Conservation (phyloP, 2,329 filamentous ascomycete genomes). For the Phyllosticta paracitricarpa region DNA sequence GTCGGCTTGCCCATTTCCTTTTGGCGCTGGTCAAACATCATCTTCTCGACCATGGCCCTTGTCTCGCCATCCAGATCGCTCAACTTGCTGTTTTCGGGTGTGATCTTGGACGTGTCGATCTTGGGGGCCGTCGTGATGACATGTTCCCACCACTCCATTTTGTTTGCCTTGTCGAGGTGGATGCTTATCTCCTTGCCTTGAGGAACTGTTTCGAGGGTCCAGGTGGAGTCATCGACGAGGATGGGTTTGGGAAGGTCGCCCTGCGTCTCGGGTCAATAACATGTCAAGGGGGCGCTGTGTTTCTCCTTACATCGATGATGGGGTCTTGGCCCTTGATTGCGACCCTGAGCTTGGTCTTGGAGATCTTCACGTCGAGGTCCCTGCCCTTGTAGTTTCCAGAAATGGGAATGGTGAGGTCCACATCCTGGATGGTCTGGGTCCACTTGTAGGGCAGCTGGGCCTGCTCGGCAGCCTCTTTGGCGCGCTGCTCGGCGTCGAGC, state of each 20-base stretch:
- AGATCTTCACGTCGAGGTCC: constrained; percentile 75
- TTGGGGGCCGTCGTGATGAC: constrained; percentile 77
- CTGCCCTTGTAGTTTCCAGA: constrained; percentile 74
- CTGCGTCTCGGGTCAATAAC: constrained; percentile 37
- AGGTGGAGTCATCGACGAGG: constrained; percentile 78
- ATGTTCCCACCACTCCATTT: constrained; percentile 98
- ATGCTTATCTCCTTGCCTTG: constrained; percentile 66
- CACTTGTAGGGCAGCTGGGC: constrained; percentile 91
- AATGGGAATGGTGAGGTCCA: constrained; percentile 70
- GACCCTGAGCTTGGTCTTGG: constrained; percentile 66
- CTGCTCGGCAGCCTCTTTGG: constrained; percentile 78
- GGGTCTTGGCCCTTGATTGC: constrained; percentile 82
- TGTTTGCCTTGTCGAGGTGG: constrained; percentile 90
- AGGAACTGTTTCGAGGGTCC: constrained; percentile 69
- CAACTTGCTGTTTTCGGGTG: constrained; percentile 83
- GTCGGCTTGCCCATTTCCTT: constrained; percentile 86
- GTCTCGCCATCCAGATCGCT: constrained; percentile 92
- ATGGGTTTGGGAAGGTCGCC: constrained; percentile 77
- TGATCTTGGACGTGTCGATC: constrained; percentile 93
- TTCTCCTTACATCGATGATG: constrained; percentile 59
- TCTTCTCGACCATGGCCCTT: constrained; percentile 97
- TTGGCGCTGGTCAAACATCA: constrained; percentile 98
- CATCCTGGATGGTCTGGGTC: constrained; percentile 83
- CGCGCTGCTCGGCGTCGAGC: constrained; percentile 49
- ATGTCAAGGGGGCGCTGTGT: neutral